A percentile compares a stretch with the other conserved stretches of the same genome.
Conservation (phyloP, 495 filamentous ascomycete species). For the Articulospora tetracladia region DNA sequence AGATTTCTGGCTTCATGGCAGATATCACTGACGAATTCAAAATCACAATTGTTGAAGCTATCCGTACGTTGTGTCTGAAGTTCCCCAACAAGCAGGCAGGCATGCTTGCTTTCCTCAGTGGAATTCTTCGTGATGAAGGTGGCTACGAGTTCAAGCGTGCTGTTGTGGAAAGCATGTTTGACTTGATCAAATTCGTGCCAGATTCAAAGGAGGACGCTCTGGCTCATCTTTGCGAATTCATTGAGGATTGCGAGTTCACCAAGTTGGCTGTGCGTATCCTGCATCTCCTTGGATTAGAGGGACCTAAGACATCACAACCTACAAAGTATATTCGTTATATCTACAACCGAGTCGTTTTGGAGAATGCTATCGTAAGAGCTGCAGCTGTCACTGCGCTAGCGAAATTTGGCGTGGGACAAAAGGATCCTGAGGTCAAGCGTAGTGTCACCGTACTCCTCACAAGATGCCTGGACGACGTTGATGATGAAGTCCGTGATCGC, state of each 20-base stretch:
- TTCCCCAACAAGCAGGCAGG: conserved; percentile 97
- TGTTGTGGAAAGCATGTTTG: conserved; percentile 99
- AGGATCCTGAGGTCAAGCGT: conserved; percentile 92
- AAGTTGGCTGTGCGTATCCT: conserved; percentile 95
- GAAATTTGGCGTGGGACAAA: conserved; percentile 96
- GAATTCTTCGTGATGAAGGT: conserved; percentile 91
- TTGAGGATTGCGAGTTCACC: conserved; percentile 99
- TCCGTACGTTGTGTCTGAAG: conserved; percentile 92
- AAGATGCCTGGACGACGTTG: conserved; percentile 91
- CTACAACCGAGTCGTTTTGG: conserved; percentile 96
- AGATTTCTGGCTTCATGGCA: conserved; percentile 95
- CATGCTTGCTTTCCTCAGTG: conserved; percentile 94
- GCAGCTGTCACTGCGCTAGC: conserved; percentile 93
- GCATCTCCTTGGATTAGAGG: conserved; percentile 89
- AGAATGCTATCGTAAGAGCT: conserved; percentile 94
- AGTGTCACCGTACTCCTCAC: conserved; percentile 91
- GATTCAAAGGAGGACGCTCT: conserved; percentile 97
- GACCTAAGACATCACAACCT: conserved; percentile 90
- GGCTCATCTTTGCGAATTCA: conserved; percentile 96
- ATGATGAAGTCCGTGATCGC: conserved; percentile 96
- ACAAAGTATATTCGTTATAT: conserved; percentile 99
- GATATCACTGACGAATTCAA: conserved; percentile 99
- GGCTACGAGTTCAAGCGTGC: conserved; percentile 98
- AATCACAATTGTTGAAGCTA: conserved; percentile 98
- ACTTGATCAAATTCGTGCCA: conserved; percentile 97